A percentile compares a stretch with the other conserved stretches of the same genome.
phyloP scores from a whole-genome alignment of 768 basidiomycete species.

The Boletus coccyginus region DNA sequence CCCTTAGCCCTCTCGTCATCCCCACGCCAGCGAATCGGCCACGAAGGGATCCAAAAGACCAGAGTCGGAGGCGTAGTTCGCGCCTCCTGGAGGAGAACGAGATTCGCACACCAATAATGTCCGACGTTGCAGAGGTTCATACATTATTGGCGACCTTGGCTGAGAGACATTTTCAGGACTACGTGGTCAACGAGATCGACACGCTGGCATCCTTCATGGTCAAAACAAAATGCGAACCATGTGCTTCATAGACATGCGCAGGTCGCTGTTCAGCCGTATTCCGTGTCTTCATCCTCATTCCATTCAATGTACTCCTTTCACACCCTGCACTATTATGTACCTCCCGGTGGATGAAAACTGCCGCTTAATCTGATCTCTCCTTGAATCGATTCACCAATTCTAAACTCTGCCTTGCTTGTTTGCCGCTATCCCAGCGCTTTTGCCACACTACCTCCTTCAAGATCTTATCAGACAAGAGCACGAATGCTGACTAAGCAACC shows the following conservation, averaged over 20 bases:
- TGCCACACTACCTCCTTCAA: background rate
- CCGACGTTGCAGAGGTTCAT: constrained; percentile 69
- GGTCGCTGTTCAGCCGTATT: constrained; percentile 15
- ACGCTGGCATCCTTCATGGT: constrained; percentile 83
- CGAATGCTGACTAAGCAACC: constrained; percentile 19
- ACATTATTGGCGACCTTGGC: constrained; percentile 64
- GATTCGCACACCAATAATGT: constrained; percentile 61
- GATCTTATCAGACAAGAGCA: constrained; percentile 27
- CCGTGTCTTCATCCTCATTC: constrained; percentile 2
- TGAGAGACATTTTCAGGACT: constrained; percentile 69
- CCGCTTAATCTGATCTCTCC: background rate
- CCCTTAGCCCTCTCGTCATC: constrained; percentile 46
- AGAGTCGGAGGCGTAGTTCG: constrained; percentile 62
- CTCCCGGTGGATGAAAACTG: constrained; percentile 1
- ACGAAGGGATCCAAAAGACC: constrained; percentile 64
- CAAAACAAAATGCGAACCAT: constrained; percentile 52
- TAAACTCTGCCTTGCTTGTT: background rate
- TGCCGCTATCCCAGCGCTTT: background rate
- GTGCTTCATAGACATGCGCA: constrained; percentile 17
- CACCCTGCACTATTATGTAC: background rate
- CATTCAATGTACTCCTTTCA: constrained; percentile 18
- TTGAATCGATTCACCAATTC: background rate
- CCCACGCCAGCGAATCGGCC: constrained; percentile 69
- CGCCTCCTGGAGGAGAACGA: constrained; percentile 64
- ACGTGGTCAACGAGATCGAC: constrained; percentile 68